Conservation (phyloP, 768 basidiomycete genomes). For the Rubroboletus pulcherrimus region DNA sequence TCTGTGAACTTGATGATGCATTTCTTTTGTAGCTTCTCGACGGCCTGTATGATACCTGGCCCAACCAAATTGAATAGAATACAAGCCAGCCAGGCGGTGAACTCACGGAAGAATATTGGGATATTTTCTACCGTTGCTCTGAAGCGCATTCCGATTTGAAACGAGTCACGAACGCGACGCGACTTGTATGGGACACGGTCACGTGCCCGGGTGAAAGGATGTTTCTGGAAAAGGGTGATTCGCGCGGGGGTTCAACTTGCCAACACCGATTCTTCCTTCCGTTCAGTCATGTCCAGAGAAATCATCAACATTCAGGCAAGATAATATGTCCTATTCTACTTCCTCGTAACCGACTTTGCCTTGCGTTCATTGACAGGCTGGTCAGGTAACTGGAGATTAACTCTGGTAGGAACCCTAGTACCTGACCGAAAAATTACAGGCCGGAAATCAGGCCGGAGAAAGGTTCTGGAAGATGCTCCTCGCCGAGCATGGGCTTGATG, state of each 20-base stretch:
- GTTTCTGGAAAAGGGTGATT: constrained; percentile 15
- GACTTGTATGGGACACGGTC: constrained; percentile 16
- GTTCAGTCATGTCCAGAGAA: constrained; percentile 61
- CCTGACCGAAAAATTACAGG: constrained; percentile 37
- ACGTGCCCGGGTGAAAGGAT: constrained; percentile 19
- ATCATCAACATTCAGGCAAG: constrained; percentile 78
- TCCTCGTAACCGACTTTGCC: constrained; percentile 5
- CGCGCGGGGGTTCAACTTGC: constrained; percentile 5
- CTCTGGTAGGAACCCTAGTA: constrained; percentile 8
- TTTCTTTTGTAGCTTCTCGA: constrained; percentile 82
- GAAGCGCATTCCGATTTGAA: constrained; percentile 49
- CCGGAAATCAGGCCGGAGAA: constrained; percentile 78
- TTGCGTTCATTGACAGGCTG: constrained; percentile 43
- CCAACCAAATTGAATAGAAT: not conserved
- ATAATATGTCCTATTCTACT: not conserved
- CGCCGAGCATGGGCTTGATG: constrained; percentile 78
- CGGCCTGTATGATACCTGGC: constrained; percentile 71
- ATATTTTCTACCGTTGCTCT: constrained; percentile 58
- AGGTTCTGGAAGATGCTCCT: constrained; percentile 89
- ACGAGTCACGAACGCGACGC: constrained; percentile 9
- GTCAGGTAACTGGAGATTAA: constrained; percentile 50
- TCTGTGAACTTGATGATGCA: constrained; percentile 80
- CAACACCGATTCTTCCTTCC: constrained; percentile 15
- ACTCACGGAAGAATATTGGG: constrained; percentile 50
- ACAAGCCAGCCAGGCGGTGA: not conserved